phyloP scores from a whole-genome alignment of 1,139 yeast genomes.

The Taphrina confusa region DNA sequence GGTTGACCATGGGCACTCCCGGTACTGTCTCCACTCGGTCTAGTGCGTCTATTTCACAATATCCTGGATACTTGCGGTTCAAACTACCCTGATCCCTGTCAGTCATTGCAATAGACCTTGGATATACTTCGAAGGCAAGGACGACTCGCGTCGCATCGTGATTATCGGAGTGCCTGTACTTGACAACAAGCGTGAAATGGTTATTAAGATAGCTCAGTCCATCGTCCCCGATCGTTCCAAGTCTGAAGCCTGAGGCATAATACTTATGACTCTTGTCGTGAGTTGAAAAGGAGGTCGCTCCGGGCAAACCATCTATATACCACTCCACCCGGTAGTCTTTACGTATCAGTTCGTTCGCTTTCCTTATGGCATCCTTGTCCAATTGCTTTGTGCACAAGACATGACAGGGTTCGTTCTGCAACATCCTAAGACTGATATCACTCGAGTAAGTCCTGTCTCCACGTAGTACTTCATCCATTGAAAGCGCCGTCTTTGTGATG shows the following conservation, averaged over 20 bases:
- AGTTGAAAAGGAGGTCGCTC: constrained; percentile 80
- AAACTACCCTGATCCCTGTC: constrained; percentile 11
- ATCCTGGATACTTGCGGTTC: constrained; percentile 12
- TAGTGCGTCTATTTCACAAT: constrained; percentile 13
- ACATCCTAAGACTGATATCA: constrained; percentile 64
- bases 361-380: constrained; percentile 53
- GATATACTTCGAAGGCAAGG: constrained; percentile 90
- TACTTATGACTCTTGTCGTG: constrained; percentile 62
- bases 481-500: constrained; percentile 63
- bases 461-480: constrained; percentile 72
- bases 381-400: constrained; percentile 67
- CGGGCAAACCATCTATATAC: constrained; percentile 74
- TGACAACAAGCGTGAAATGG: constrained; percentile 76
- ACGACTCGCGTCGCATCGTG: constrained; percentile 56
- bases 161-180: constrained; percentile 62
- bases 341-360: constrained; percentile 64
- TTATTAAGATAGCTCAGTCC: constrained; percentile 66
- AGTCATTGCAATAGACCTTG: constrained; percentile 54
- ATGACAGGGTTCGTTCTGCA: constrained; percentile 63
- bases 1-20: constrained; percentile 39
- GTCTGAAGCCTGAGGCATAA: constrained; percentile 83
- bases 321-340: constrained; percentile 79
- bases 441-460: constrained; percentile 83
- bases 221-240: constrained; percentile 64
- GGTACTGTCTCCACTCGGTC: neutral